Evolutionary conservation across 176 grass and related monocot genomes (phyloP).

Genomic region (Thalia dealbata): DNA sequence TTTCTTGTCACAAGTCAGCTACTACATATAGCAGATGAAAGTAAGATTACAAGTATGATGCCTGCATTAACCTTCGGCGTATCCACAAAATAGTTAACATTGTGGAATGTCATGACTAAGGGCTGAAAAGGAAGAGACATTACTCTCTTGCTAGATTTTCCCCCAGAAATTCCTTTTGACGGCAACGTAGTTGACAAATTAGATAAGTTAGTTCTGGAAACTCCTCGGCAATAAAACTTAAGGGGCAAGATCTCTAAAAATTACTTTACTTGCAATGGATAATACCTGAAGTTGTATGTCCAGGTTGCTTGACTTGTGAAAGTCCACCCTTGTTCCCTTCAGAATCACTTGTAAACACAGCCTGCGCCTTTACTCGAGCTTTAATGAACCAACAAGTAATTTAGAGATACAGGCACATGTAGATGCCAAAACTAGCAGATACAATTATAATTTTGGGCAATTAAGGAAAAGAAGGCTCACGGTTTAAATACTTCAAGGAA

Average conservation of each 20-base stretch:
- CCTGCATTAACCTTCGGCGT: constrained; percentile 47
- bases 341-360: constrained; percentile 16
- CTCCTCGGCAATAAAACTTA: not conserved
- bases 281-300: constrained; percentile 27
- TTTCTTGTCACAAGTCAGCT: not conserved
- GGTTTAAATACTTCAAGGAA: constrained; percentile 47
- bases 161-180: not conserved
- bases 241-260: no score
- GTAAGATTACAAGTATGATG: not conserved
- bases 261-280: no score
- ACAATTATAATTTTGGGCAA: not conserved
- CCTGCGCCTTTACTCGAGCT: constrained; percentile 51
- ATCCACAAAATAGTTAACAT: constrained; percentile 57
- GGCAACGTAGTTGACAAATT: not conserved
- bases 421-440: not conserved
- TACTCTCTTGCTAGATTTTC: constrained; percentile 25
- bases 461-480: constrained; percentile 25
- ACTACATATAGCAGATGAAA: constrained; percentile 1
- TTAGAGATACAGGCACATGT: constrained; percentile 10
- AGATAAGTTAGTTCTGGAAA: not conserved
- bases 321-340: constrained; percentile 12
- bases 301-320: not conserved
- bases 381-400: constrained; percentile 4
- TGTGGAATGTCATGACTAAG: constrained; percentile 52
- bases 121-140: constrained; percentile 71